These are phyloP conservation scores for Cutaneotrichosporon mucoides DNA, from an alignment of 1,284 basidiomycete species.

Conservation along the genomic window DNA sequence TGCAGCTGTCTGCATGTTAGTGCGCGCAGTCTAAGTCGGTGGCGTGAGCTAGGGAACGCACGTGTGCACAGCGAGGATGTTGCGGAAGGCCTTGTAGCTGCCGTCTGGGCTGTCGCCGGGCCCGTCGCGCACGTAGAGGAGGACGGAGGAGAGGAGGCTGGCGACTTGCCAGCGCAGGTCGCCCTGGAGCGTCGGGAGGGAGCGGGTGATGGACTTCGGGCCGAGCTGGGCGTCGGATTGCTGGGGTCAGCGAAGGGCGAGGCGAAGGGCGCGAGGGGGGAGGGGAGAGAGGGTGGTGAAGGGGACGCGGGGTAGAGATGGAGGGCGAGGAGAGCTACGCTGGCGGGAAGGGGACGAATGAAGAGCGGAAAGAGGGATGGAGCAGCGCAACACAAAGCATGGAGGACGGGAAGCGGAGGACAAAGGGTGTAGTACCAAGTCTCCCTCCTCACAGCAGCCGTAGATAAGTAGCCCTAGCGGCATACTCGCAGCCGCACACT, in stretches of 20 bases:
- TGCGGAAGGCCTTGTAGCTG: constrained; percentile 24
- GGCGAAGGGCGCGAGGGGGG: too few relatives aligned
- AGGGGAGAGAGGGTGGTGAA: too few relatives aligned
- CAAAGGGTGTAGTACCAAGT: too few relatives aligned
- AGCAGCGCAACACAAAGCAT: too few relatives aligned
- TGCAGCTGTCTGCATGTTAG: constrained; percentile 30
- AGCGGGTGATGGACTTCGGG: not conserved
- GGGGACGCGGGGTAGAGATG: too few relatives aligned
- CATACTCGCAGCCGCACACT: not conserved
- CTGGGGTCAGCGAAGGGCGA: not conserved
- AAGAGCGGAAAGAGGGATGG: too few relatives aligned
- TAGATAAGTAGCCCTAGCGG: too few relatives aligned
- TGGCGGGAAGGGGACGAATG: too few relatives aligned
- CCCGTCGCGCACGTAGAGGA: constrained; percentile 23
- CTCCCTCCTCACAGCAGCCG: too few relatives aligned
- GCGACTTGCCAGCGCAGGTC: constrained; percentile 22
- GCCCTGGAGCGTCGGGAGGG: not conserved
- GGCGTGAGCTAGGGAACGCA: constrained; percentile 11
- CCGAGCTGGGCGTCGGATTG: not conserved
- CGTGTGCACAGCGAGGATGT: constrained; percentile 27
- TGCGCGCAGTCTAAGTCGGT: not conserved
- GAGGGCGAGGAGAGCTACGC: too few relatives aligned
- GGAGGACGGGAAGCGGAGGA: not conserved
- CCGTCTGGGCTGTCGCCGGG: constrained; percentile 3
- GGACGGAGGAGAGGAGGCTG: constrained; percentile 23